These are phyloP conservation scores for Henningerozyma blattae DNA, from an alignment of 805 yeast species.

Conservation along the genomic window DNA sequence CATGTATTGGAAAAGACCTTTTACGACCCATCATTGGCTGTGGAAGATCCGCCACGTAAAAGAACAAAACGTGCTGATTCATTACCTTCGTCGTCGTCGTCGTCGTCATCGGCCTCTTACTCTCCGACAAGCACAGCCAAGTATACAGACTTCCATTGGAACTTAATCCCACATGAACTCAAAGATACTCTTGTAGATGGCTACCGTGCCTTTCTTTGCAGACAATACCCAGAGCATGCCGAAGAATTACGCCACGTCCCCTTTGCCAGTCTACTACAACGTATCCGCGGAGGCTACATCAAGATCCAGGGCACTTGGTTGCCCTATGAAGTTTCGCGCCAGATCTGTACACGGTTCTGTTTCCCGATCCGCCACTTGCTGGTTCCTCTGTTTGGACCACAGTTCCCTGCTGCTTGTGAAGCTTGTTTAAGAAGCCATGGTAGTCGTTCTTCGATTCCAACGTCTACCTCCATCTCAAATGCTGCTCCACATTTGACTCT, in stretches of 20 bases:
- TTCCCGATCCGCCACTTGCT: slow-evolving; percentile 63
- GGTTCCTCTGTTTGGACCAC: slow-evolving; percentile 68
- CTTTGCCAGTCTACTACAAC: slow-evolving; percentile 27
- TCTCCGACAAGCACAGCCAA: neutral
- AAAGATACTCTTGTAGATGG: slow-evolving; percentile 7
- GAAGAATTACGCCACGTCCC: slow-evolving; percentile 7
- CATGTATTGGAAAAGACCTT: neutral
- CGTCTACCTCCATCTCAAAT: too few species aligned
- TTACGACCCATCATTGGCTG: neutral
- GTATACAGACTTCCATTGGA: slow-evolving; percentile 25
- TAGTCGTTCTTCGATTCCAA: too few species aligned
- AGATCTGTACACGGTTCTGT: slow-evolving; percentile 64
- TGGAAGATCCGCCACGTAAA: neutral
- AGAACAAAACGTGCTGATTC: neutral
- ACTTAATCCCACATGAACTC: slow-evolving; percentile 13
- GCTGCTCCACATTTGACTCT: too few species aligned
- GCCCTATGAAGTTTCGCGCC: slow-evolving; percentile 54
- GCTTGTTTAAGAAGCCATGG: neutral
- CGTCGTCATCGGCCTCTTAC: neutral
- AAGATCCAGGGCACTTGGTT: slow-evolving; percentile 95
- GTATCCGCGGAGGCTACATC: slow-evolving; percentile 83
- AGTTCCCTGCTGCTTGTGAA: slow-evolving; percentile 34
- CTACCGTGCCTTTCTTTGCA: slow-evolving; percentile 8
- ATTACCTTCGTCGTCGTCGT: neutral
- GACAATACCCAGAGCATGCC: slow-evolving; percentile 3